These are phyloP conservation scores for Geosmithia morbida DNA, from an alignment of 2,329 filamentous ascomycete species.

Conservation along the genomic window DNA sequence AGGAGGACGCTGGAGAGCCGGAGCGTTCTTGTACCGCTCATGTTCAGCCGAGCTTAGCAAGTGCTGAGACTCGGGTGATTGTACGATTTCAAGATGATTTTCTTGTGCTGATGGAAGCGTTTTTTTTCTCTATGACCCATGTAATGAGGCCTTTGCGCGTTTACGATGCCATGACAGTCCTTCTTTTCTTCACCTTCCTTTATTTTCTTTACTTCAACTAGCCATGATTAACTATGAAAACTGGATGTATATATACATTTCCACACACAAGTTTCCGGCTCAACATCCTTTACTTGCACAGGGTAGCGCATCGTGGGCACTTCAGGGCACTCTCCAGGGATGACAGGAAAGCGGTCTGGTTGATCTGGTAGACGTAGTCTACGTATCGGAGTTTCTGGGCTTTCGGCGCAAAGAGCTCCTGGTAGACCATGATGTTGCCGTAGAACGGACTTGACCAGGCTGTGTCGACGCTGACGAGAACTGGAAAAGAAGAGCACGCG, in stretches of 20 bases:
- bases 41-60: conserved; percentile 34
- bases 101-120: background rate
- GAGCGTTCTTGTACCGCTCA: conserved; percentile 41
- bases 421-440: conserved; percentile 1
- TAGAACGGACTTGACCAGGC: conserved; percentile 1
- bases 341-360: background rate
- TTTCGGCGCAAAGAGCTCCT: background rate
- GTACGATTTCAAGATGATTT: no score
- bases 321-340: background rate
- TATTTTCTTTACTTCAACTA: conserved; percentile 3
- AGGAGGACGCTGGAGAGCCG: conserved; percentile 34
- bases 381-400: background rate
- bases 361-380: background rate
- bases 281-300: background rate
- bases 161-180: background rate
- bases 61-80: background rate
- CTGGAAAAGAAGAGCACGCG: background rate
- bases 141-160: conserved; percentile 9
- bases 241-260: background rate
- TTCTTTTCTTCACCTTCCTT: conserved; percentile 6
- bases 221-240: background rate
- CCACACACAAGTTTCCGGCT: background rate
- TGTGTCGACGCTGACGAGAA: conserved; percentile 2
- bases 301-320: background rate
- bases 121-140: background rate